Conservation (phyloP, 495 filamentous ascomycete genomes). For the Penicillium bovifimosum region DNA sequence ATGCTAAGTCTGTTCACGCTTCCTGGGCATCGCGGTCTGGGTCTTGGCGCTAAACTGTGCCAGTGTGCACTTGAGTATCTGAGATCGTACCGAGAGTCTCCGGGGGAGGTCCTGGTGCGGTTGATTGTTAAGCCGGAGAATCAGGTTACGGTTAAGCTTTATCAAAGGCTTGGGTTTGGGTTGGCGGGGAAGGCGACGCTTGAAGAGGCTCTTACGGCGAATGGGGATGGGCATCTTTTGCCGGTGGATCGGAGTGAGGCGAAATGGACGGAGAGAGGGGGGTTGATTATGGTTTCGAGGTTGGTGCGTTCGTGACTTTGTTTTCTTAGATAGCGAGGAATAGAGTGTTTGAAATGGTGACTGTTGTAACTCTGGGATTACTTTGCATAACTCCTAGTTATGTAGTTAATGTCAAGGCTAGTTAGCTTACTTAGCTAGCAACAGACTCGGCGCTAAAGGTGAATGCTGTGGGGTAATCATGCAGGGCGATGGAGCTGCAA, state of each 20-base stretch:
- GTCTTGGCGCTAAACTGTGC: slow-evolving; percentile 32
- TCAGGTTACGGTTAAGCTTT: slow-evolving; percentile 24
- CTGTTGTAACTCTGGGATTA: too few species aligned
- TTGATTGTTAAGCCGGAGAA: slow-evolving; percentile 32
- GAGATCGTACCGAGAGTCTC: slow-evolving; percentile 7
- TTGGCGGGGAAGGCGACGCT: slow-evolving; percentile 26
- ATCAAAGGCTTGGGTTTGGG: slow-evolving; percentile 28
- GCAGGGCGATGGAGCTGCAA: slow-evolving; percentile 17
- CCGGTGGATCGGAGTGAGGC: slow-evolving; percentile 20
- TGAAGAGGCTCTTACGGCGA: slow-evolving; percentile 28
- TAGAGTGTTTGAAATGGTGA: too few species aligned
- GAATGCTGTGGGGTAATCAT: slow-evolving; percentile 12
- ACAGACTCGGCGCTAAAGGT: too few species aligned
- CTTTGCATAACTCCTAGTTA: too few species aligned
- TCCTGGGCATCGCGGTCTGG: slow-evolving; percentile 27
- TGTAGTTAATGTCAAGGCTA: too few species aligned
- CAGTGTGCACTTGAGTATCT: slow-evolving; percentile 25
- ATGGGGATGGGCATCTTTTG: slow-evolving; percentile 30
- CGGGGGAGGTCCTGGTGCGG: slow-evolving; percentile 15
- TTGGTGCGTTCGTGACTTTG: not conserved
- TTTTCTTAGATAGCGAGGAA: too few species aligned
- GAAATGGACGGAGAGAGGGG: slow-evolving; percentile 19
- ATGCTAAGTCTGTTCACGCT: slow-evolving; percentile 33
- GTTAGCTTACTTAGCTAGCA: too few species aligned
- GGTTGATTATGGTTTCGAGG: slow-evolving; percentile 18